These are phyloP conservation scores for Exidia glandulosa DNA, from an alignment of 768 basidiomycete genomes.

Conservation along the genomic window DNA sequence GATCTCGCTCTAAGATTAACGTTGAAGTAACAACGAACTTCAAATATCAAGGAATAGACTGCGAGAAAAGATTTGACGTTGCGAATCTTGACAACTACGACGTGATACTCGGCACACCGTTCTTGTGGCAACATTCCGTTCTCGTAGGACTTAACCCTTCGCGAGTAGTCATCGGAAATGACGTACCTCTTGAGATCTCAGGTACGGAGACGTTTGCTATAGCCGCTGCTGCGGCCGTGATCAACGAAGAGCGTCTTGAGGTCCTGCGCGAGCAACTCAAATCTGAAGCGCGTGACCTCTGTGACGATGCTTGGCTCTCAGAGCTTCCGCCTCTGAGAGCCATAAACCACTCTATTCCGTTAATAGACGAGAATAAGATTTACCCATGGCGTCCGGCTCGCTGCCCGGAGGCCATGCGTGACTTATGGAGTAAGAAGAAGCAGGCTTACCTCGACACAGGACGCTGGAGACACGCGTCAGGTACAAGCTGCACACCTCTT, in stretches of 20 bases:
- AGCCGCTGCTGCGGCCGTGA: not conserved
- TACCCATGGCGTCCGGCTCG: conserved; percentile 21
- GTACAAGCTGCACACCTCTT: too few relatives aligned
- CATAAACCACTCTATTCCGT: conserved; percentile 31
- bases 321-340: conserved; percentile 26
- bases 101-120: conserved; percentile 25
- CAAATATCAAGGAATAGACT: conserved; percentile 2
- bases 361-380: conserved; percentile 22
- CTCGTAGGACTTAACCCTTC: conserved; percentile 15
- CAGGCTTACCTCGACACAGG: too few relatives aligned
- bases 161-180: not conserved
- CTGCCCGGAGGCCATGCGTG: too few relatives aligned
- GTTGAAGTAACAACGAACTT: not conserved
- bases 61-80: conserved; percentile 16
- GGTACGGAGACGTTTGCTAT: not conserved
- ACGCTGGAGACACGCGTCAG: too few relatives aligned
- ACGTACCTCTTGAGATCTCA: not conserved
- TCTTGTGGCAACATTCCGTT: conserved; percentile 21
- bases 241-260: not conserved
- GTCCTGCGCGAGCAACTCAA: not conserved
- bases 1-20: conserved; percentile 5
- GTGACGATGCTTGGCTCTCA: conserved; percentile 7
- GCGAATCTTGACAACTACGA: conserved; percentile 27
- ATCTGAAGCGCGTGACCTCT: not conserved
- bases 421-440: too few relatives aligned